These are phyloP conservation scores for Beauveria sp. DNA, from an alignment of 2,329 filamentous ascomycete genomes.

Conservation along the genomic window DNA sequence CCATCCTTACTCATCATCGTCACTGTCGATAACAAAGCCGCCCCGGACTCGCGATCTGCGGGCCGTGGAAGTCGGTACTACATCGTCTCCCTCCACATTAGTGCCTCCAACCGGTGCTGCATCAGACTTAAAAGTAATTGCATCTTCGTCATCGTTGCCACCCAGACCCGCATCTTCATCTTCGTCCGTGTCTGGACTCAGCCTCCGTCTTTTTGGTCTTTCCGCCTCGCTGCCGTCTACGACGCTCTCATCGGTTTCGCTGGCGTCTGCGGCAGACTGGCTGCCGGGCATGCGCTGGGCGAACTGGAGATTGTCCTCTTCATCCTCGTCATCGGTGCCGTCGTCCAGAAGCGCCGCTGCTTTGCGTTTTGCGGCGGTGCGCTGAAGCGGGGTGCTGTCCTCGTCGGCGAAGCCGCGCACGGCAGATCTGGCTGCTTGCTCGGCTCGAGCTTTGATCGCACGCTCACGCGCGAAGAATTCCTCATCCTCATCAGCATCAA, in stretches of 20 bases:
- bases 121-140: constrained; percentile 15
- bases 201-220: constrained; percentile 29
- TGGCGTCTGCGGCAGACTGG: constrained; percentile 16
- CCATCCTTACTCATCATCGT: constrained; percentile 41
- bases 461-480: constrained; percentile 72
- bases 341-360: constrained; percentile 18
- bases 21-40: constrained; percentile 53
- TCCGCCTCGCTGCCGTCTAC: constrained; percentile 27
- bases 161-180: constrained; percentile 20
- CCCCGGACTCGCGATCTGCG: constrained; percentile 39
- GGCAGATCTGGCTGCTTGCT: constrained; percentile 25
- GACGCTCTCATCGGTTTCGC: constrained; percentile 21
- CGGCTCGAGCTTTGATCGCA: constrained; percentile 47
- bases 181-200: constrained; percentile 22
- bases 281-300: constrained; percentile 19
- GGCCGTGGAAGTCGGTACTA: constrained; percentile 26
- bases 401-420: constrained; percentile 11
- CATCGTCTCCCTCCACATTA: constrained; percentile 32
- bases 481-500: constrained; percentile 61
- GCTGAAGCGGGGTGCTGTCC: not conserved
- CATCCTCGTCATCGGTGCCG: constrained; percentile 21
- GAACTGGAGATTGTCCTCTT: constrained; percentile 17
- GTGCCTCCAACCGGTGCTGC: constrained; percentile 14
- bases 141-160: constrained; percentile 15
- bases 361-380: constrained; percentile 22